A percentile compares a stretch with the other conserved stretches of the same genome.
phyloP scores from a whole-genome alignment of 306 rosid genomes.

The Erythrophleum fordii region DNA sequence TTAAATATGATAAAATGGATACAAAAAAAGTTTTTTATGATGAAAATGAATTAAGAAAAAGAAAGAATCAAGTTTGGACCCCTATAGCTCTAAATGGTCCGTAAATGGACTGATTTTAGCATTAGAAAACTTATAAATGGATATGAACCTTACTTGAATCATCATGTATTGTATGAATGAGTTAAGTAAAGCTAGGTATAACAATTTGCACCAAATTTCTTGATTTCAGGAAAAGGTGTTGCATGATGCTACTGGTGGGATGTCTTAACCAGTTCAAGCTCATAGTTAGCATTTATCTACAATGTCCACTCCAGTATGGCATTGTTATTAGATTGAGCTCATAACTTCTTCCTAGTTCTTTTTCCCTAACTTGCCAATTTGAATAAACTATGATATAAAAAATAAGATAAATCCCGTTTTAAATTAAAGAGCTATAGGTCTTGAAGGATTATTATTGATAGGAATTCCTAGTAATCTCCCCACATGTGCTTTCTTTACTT shows the following conservation, averaged over 20 bases:
- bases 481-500: too few relatives aligned
- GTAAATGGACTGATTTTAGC: too few relatives aligned
- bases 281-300: conserved; percentile 82
- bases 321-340: conserved; percentile 30
- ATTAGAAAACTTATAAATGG: too few relatives aligned
- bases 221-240: conserved; percentile 84
- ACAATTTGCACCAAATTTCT: conserved; percentile 27
- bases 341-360: conserved; percentile 22
- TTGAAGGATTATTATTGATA: conserved; percentile 87
- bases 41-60: too few relatives aligned
- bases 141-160: too few relatives aligned
- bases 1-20: too few relatives aligned
- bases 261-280: conserved; percentile 91
- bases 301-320: conserved; percentile 77
- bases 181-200: too few relatives aligned
- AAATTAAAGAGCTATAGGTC: conserved; percentile 85
- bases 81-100: too few relatives aligned
- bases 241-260: conserved; percentile 81
- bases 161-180: too few relatives aligned
- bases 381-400: conserved; percentile 78
- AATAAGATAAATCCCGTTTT: conserved; percentile 78
- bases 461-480: too few relatives aligned
- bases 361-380: conserved; percentile 42
- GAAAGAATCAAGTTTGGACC: too few relatives aligned
- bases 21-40: too few relatives aligned